phyloP scores from a whole-genome alignment of 306 rosid species.

The Trifolium pratense region DNA sequence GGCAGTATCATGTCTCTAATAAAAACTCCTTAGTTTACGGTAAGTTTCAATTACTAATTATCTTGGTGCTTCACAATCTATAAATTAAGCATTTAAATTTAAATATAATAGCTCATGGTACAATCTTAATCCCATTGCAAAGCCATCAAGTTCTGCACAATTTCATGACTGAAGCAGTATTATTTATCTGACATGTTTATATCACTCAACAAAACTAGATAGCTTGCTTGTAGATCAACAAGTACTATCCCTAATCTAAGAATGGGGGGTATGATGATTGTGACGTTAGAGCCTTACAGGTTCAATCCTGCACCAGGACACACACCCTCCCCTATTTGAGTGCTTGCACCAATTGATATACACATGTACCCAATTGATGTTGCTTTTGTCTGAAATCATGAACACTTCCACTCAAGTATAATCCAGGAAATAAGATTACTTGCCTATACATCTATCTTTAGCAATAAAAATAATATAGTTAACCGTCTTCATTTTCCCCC shows the following conservation, averaged over 20 bases:
- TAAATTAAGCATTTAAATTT: conserved; percentile 11
- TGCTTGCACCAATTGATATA: neutral
- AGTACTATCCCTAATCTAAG: neutral
- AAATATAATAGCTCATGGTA: neutral
- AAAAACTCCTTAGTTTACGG: neutral
- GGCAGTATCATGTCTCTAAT: conserved; percentile 21
- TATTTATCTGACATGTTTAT: neutral
- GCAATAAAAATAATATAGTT: neutral
- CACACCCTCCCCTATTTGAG: neutral
- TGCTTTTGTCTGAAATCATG: conserved; percentile 4
- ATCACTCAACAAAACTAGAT: neutral
- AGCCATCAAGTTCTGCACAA: conserved; percentile 3
- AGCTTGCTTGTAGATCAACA: conserved; percentile 12
- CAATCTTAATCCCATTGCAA: conserved; percentile 7
- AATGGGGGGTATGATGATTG: neutral
- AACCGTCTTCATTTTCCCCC: neutral
- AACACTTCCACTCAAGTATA: neutral
- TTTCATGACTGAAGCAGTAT: conserved; percentile 4
- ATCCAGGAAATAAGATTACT: neutral
- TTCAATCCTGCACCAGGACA: neutral
- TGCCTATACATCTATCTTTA: neutral
- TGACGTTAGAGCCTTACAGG: conserved; percentile 5
- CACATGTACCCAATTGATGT: neutral
- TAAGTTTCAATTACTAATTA: conserved; percentile 7
- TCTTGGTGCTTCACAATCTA: conserved; percentile 11